Percentiles rank a stretch among this genome's conserved stretches.
Evolutionary conservation across 352 stramenopile species (phyloP).

Genomic region (Peronospora destructor): DNA sequence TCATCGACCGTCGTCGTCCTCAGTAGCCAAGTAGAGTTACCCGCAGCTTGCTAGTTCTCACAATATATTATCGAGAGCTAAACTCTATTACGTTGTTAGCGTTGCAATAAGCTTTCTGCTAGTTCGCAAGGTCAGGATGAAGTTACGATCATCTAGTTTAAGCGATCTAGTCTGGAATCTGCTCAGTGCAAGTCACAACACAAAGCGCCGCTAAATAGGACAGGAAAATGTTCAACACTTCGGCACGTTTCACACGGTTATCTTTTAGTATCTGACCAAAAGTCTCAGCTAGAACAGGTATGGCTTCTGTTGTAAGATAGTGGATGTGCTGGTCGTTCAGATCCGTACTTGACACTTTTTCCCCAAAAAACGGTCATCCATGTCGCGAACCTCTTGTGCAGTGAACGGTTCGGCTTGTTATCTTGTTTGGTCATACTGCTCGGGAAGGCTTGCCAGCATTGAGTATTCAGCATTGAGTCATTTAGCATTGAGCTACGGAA

Average conservation of each 20-base stretch:
- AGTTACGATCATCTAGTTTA: constrained; percentile 11
- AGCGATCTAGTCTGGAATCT: constrained; percentile 3
- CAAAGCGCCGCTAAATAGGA: not conserved
- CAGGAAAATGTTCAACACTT: constrained; percentile 13
- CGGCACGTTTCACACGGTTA: constrained; percentile 14
- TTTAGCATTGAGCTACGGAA: constrained; percentile 16
- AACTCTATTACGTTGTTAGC: too few species aligned
- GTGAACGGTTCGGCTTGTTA: constrained; percentile 2
- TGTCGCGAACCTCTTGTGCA: constrained; percentile 5
- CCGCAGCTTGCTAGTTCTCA: too few species aligned
- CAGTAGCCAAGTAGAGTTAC: too few species aligned
- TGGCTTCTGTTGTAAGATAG: not conserved
- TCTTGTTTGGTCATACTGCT: not conserved
- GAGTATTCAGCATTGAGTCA: constrained; percentile 9
- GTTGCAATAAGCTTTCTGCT: too few species aligned
- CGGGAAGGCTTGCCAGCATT: constrained; percentile 1
- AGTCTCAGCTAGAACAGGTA: constrained; percentile 13
- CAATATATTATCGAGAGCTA: too few species aligned
- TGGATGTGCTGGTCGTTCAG: not conserved
- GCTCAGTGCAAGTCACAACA: not conserved
- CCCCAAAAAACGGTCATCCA: constrained; percentile 5
- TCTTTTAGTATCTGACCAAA: constrained; percentile 12
- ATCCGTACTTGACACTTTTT: constrained; percentile 14
- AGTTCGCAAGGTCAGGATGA: not conserved
- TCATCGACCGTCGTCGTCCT: too few species aligned